Conservation (phyloP, 2,329 filamentous ascomycete species). For the Ophiocordyceps camponoti-rufipedis region DNA sequence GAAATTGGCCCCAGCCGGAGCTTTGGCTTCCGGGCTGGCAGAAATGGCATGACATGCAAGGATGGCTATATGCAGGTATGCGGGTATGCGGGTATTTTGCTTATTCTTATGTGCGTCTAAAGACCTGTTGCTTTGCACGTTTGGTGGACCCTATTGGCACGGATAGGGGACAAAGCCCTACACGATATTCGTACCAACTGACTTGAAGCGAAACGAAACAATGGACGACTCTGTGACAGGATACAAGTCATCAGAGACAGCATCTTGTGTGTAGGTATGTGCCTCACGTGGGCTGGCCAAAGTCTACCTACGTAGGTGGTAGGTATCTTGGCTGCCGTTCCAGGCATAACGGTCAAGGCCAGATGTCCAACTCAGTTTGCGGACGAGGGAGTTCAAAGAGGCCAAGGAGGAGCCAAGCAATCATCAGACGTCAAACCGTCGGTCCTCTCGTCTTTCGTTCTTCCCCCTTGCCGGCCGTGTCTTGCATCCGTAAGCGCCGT, state of each 20-base stretch:
- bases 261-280: too few species aligned
- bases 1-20: neutral
- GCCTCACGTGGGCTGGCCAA: neutral
- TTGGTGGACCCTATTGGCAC: neutral
- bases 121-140: neutral
- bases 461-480: too few species aligned
- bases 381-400: too few species aligned
- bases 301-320: neutral
- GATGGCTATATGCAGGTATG: neutral
- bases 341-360: too few species aligned
- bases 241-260: too few species aligned
- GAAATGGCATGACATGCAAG: constrained; percentile 2
- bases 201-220: too few species aligned
- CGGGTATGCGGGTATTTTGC: neutral
- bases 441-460: too few species aligned
- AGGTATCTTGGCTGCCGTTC: neutral
- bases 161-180: neutral
- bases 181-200: neutral
- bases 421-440: too few species aligned
- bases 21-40: constrained; percentile 1
- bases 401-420: too few species aligned
- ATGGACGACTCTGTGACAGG: too few species aligned
- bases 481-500: too few species aligned
- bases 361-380: too few species aligned
- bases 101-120: neutral